phyloP scores from a whole-genome alignment of 2,329 filamentous ascomycete genomes.

The Cladosporium cucumerinum region DNA sequence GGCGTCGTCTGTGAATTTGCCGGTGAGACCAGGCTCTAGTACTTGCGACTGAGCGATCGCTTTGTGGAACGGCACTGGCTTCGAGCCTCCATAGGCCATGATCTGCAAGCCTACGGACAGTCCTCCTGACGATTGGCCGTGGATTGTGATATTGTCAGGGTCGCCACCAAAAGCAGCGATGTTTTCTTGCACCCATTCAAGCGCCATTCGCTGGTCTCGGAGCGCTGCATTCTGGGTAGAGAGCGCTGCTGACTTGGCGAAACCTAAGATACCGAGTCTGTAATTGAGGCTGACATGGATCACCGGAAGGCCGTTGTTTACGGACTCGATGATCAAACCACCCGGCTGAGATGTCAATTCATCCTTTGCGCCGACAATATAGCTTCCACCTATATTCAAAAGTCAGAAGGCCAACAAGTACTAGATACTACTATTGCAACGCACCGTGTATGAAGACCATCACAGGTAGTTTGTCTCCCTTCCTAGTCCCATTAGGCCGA shows the following conservation, averaged over 20 bases:
- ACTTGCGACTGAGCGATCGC: constrained; percentile 49
- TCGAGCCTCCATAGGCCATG: constrained; percentile 47
- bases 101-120: constrained; percentile 40
- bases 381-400: constrained; percentile 22
- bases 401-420: background rate
- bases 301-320: constrained; percentile 40
- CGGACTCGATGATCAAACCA: constrained; percentile 46
- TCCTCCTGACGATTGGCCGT: constrained; percentile 40
- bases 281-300: constrained; percentile 26
- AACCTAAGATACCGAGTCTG: constrained; percentile 40
- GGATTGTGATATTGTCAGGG: constrained; percentile 38
- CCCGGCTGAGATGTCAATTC: constrained; percentile 42
- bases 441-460: constrained; percentile 33
- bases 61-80: constrained; percentile 45
- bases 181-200: constrained; percentile 42
- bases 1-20: constrained; percentile 48
- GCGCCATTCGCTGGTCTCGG: constrained; percentile 38
- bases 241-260: constrained; percentile 36
- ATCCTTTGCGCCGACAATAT: constrained; percentile 23
- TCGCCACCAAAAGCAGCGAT: constrained; percentile 44
- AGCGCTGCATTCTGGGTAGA: constrained; percentile 37
- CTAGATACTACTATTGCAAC: background rate
- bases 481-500: constrained; percentile 22
- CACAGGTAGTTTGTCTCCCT: constrained; percentile 36
- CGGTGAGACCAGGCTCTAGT: constrained; percentile 49